Percentiles rank a stretch among this genome's conserved stretches.
phyloP scores from a whole-genome alignment of 257 asterid genomes.

The Gardenia jasminoides region DNA sequence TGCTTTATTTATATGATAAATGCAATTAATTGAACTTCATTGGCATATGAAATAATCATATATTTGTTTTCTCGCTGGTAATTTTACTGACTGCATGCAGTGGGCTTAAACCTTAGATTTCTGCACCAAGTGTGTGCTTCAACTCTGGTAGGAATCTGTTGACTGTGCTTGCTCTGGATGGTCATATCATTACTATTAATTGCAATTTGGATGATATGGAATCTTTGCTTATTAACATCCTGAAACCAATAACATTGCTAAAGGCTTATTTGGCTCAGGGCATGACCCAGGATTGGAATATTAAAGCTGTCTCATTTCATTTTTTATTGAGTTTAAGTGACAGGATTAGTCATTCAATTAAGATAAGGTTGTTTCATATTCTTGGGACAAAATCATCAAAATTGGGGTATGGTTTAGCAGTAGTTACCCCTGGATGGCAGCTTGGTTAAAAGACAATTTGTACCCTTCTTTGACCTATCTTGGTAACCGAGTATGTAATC shows the following conservation, averaged over 20 bases:
- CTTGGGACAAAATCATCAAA: no score
- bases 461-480: no score
- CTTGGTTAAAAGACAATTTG: no score
- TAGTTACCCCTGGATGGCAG: no score
- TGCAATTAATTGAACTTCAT: no score
- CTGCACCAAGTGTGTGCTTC: background rate
- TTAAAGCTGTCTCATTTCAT: no score
- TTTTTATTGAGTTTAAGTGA: no score
- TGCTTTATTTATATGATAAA: background rate
- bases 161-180: background rate
- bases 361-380: no score
- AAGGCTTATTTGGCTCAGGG: background rate
- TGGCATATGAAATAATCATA: background rate
- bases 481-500: no score
- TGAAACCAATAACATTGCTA: background rate
- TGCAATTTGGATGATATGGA: background rate
- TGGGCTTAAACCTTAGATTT: background rate
- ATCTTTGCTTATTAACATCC: background rate
- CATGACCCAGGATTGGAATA: no score
- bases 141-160: background rate
- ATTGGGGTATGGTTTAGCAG: no score
- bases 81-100: background rate
- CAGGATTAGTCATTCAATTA: no score
- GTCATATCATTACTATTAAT: background rate
- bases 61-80: background rate